phyloP scores from a whole-genome alignment of 2,329 filamentous ascomycete species.

The Aspergillus oerlinghausenensis region DNA sequence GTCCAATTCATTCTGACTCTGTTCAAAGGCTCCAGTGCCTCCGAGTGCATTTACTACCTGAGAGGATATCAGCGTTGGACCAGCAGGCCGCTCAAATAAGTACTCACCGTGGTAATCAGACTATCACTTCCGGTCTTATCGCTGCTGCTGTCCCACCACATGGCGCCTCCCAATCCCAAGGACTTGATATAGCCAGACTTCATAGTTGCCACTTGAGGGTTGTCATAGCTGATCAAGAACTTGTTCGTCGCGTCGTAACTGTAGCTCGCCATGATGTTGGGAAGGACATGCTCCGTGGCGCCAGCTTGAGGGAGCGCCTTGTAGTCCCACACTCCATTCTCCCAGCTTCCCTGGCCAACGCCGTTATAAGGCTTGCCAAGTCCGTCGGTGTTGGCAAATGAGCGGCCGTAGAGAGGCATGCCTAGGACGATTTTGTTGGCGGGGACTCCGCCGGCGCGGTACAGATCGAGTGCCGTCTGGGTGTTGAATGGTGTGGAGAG shows the following conservation, averaged over 20 bases:
- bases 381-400: constrained; percentile 74
- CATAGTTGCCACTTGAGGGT: constrained; percentile 57
- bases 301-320: constrained; percentile 72
- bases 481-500: constrained; percentile 73
- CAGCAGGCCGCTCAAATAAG: too few relatives aligned
- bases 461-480: constrained; percentile 64
- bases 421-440: constrained; percentile 76
- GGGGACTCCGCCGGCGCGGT: constrained; percentile 60
- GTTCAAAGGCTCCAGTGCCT: constrained; percentile 39
- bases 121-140: constrained; percentile 64
- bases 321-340: constrained; percentile 81
- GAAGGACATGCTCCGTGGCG: constrained; percentile 57
- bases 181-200: constrained; percentile 71
- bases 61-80: not conserved
- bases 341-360: constrained; percentile 76
- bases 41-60: constrained; percentile 32
- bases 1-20: constrained; percentile 43
- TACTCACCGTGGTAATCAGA: constrained; percentile 56
- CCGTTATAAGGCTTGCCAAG: constrained; percentile 66
- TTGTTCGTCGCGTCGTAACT: constrained; percentile 60
- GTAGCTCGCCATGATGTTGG: constrained; percentile 62
- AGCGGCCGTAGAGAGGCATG: constrained; percentile 87
- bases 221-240: constrained; percentile 74
- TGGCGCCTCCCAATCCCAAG: constrained; percentile 72
- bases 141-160: constrained; percentile 93